Evolutionary conservation across 371 early-diverging fungal species (phyloP), one percentile per base, ranked within the genome.

Genomic region (Lichtheimia ramosa): DNA sequence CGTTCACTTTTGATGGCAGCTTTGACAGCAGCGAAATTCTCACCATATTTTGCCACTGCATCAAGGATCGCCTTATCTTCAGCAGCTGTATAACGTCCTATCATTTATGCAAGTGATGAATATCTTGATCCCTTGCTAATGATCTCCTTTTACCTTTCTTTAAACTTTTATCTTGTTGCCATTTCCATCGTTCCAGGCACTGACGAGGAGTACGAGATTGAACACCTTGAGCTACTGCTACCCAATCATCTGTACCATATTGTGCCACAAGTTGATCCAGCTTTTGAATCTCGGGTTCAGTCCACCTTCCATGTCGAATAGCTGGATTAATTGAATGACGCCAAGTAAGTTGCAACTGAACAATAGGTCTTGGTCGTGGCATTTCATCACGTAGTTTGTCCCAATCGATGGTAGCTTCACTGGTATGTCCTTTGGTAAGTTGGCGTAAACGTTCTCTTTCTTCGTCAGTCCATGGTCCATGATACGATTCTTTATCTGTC

Each of bases 161-260:
- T 15, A 57, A 39, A 10, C 41, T 48, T 23, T n/a, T 27, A 14
- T 34, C 49, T 46, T 64, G 60, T 51, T 76, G 77, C 70, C 73
- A 77, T 12, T 66, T 60, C 63, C 69, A 80, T 21, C 75, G 64
- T 51, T 80, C 80, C 6, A 68, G 61, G 24, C 77, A 76, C 20
- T 80, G 80, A 51, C 70, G 60, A 3, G 39, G 41, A 14, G 71
- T 66, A 25, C 80, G 61, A 0, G 74, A 62, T 0, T 64, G 55
- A 42, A 79, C 61, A 2, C 62, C 34, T 0, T 18, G 10, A 2
- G 70, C 64, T 0, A 79, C 48, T 0, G 14, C 18, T 0, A 50
- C 62, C 70, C 71, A 70, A 34, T 70, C 58, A 0, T 64, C 5
- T 1, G 57, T 56, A 13, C 71, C 74, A 25, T 66, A 65, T 0